Percentiles rank a stretch among this genome's conserved stretches.
Evolutionary conservation across 2,329 filamentous ascomycete genomes (phyloP).

Genomic region (Paraphaeosphaeria sporulosa): DNA sequence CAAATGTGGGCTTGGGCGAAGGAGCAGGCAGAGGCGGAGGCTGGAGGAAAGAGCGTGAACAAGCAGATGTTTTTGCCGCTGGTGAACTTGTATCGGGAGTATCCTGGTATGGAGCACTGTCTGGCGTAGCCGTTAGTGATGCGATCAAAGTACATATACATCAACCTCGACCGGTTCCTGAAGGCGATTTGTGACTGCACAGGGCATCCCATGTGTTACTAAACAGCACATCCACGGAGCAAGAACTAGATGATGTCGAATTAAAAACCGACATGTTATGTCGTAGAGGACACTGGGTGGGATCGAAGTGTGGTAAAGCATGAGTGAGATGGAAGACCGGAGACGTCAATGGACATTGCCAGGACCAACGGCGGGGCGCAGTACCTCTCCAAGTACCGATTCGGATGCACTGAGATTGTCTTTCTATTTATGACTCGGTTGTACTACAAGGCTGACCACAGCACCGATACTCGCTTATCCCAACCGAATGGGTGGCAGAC

Average conservation of each 20-base stretch:
- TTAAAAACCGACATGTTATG: not conserved
- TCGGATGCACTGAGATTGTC: not conserved
- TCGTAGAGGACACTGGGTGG: not conserved
- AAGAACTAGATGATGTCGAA: not conserved
- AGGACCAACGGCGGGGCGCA: constrained; percentile 9
- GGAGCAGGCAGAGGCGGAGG: constrained; percentile 40
- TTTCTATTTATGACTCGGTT: constrained; percentile 7
- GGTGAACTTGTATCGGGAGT: constrained; percentile 52
- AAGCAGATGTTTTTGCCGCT: constrained; percentile 57
- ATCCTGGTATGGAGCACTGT: constrained; percentile 37
- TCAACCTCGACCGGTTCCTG: not conserved
- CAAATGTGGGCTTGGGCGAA: constrained; percentile 52
- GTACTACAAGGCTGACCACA: constrained; percentile 1
- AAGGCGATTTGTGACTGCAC: not conserved
- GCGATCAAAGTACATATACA: not conserved
- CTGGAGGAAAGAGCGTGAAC: constrained; percentile 32
- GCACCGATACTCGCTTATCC: constrained; percentile 1
- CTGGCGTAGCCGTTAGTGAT: constrained; percentile 17
- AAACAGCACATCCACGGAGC: too few species aligned
- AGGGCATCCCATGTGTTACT: too few species aligned
- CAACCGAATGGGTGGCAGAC: not conserved
- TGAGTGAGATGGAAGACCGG: not conserved
- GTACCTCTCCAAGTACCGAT: not conserved
- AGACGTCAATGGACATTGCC: not conserved
- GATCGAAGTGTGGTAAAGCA: not conserved